Evolutionary conservation across 73 alveolate species (phyloP).

Genomic region (Paramecium tetraurelia): DNA sequence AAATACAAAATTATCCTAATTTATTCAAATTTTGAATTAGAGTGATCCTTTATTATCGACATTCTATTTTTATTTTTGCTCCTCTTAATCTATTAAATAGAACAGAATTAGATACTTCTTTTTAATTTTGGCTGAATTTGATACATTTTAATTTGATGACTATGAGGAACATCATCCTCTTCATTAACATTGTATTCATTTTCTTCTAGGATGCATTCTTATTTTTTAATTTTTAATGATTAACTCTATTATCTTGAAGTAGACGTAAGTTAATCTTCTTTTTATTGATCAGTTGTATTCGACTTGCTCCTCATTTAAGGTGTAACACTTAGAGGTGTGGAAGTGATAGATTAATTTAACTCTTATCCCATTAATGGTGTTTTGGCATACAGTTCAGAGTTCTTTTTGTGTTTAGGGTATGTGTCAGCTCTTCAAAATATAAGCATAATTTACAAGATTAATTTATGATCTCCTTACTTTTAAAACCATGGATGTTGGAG

Average conservation of each 20-base stretch:
- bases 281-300: not conserved
- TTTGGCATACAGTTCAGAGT: slow-evolving; percentile 2
- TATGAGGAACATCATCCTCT: slow-evolving; percentile 15
- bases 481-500: slow-evolving; percentile 54
- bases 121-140: not conserved
- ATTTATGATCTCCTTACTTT: not conserved
- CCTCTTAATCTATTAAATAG: not conserved
- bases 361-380: slow-evolving; percentile 23
- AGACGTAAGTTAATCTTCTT: not conserved
- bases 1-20: not conserved
- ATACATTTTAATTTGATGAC: slow-evolving; percentile 6
- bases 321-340: not conserved
- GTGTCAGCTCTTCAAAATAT: not conserved
- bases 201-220: not conserved
- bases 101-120: not conserved
- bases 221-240: not conserved
- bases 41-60: not conserved
- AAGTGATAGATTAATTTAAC: not conserved
- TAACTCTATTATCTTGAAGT: not conserved
- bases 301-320: slow-evolving; percentile 29
- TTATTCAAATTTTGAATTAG: not conserved
- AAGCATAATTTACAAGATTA: not conserved
- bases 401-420: not conserved
- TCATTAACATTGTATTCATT: slow-evolving; percentile 1
- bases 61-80: not conserved